These are phyloP conservation scores for Paratinospora sagittata DNA, from an alignment of 164 flowering plant species.

Conservation along the genomic window DNA sequence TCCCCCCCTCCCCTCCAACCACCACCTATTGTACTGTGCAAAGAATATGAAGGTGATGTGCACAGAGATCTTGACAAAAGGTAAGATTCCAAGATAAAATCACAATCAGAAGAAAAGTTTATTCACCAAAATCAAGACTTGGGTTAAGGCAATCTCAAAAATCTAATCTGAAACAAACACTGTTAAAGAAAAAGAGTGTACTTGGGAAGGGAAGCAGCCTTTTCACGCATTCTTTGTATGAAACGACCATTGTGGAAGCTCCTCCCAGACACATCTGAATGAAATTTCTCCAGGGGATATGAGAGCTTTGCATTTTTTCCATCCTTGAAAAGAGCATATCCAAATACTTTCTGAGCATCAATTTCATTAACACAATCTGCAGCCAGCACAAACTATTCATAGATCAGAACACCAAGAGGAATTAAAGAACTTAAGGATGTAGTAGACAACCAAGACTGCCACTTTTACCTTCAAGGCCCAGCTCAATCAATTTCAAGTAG, in stretches of 20 bases:
- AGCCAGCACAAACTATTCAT: constrained; percentile 4
- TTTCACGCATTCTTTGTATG: constrained; percentile 81
- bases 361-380: constrained; percentile 87
- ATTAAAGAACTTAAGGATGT: neutral
- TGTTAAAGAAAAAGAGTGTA: constrained; percentile 18
- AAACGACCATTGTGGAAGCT: constrained; percentile 97
- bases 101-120: too few relatives aligned
- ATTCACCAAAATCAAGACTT: too few relatives aligned
- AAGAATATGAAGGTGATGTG: too few relatives aligned
- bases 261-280: constrained; percentile 86
- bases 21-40: too few relatives aligned
- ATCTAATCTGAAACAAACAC: neutral
- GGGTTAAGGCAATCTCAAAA: neutral
- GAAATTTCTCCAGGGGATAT: constrained; percentile 82
- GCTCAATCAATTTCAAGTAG: constrained; percentile 76
- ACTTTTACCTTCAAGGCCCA: constrained; percentile 73
- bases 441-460: neutral
- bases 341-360: constrained; percentile 86
- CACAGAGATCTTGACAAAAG: too few relatives aligned
- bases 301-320: constrained; percentile 61
- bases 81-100: too few relatives aligned
- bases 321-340: constrained; percentile 93
- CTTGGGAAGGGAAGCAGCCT: constrained; percentile 82
- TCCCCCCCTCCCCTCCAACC: too few relatives aligned
- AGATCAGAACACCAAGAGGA: neutral